phyloP scores from a whole-genome alignment of 345 rosid genomes.

The Eucalyptus regnans region DNA sequence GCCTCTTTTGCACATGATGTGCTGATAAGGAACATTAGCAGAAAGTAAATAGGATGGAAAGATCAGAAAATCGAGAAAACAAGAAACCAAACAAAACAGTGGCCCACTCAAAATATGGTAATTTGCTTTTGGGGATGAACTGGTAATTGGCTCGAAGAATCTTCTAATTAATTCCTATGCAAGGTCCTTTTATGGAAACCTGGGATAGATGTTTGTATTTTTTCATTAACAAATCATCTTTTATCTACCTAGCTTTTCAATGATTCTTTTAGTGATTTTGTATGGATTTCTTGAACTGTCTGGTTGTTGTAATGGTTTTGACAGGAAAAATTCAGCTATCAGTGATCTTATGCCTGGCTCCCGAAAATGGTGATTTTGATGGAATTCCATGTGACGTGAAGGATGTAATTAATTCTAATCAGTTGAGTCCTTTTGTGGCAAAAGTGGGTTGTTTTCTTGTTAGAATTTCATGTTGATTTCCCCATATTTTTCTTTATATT shows the following conservation, averaged over 20 bases:
- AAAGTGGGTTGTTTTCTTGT: conserved; percentile 42
- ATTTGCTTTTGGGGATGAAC: not conserved
- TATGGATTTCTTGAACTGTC: not conserved
- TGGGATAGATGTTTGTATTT: not conserved
- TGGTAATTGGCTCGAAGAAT: not conserved
- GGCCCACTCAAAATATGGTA: not conserved
- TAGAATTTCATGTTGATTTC: not conserved
- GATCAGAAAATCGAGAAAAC: not conserved
- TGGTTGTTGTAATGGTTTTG: not conserved
- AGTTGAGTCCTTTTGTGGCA: conserved; percentile 69
- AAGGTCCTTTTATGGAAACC: not conserved
- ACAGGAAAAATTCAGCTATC: conserved; percentile 54
- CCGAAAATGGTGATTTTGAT: conserved; percentile 14
- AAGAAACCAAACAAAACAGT: not conserved
- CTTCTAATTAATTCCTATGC: not conserved
- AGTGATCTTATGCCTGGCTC: conserved; percentile 54
- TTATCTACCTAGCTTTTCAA: not conserved
- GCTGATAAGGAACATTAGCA: not conserved
- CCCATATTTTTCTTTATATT: not conserved
- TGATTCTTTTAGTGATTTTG: not conserved
- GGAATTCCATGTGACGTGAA: conserved; percentile 31
- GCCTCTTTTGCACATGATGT: not conserved
- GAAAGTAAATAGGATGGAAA: not conserved
- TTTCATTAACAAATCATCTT: not conserved
- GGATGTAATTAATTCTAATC: conserved; percentile 46